Conservation (phyloP, 192 early-diverging fungal species). For the Backusella tuberculispora region DNA sequence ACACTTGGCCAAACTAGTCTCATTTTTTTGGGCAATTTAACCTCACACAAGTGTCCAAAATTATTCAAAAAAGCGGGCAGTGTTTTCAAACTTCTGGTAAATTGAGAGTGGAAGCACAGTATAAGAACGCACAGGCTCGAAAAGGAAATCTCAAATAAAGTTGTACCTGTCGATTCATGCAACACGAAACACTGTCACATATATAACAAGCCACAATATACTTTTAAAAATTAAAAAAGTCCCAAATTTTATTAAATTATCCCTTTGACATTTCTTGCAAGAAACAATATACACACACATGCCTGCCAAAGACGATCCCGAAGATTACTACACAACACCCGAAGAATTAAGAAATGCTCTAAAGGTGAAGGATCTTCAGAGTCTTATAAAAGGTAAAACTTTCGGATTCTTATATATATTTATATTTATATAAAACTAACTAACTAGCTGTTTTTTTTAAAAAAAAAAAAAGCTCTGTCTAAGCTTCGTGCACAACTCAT, state of each 20-base stretch:
- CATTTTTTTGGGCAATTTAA: no score
- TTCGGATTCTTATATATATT: not conserved
- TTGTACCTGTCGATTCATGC: not conserved
- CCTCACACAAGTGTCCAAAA: no score
- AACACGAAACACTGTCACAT: not conserved
- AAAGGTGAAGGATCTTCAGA: slow-evolving; percentile 22
- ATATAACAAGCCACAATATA: not conserved
- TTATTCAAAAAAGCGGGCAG: no score
- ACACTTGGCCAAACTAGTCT: no score
- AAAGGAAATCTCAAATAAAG: no score
- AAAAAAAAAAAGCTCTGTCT: slow-evolving; percentile 4
- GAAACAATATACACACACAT: not conserved
- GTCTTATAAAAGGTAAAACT: slow-evolving; percentile 15
- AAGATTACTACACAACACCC: slow-evolving; percentile 27
- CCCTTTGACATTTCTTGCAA: not conserved
- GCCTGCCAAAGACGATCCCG: slow-evolving; percentile 11
- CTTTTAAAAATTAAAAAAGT: not conserved
- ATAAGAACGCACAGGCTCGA: no score
- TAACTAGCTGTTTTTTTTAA: not conserved
- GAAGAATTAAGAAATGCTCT: slow-evolving; percentile 18
- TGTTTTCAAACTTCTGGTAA: no score
- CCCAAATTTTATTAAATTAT: not conserved
- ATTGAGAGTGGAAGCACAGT: no score
- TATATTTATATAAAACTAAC: not conserved
- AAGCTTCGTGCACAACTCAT: slow-evolving; percentile 29